These are phyloP conservation scores for Panicum hallii DNA, from an alignment of 202 grass and related monocot species.

Conservation along the genomic window DNA sequence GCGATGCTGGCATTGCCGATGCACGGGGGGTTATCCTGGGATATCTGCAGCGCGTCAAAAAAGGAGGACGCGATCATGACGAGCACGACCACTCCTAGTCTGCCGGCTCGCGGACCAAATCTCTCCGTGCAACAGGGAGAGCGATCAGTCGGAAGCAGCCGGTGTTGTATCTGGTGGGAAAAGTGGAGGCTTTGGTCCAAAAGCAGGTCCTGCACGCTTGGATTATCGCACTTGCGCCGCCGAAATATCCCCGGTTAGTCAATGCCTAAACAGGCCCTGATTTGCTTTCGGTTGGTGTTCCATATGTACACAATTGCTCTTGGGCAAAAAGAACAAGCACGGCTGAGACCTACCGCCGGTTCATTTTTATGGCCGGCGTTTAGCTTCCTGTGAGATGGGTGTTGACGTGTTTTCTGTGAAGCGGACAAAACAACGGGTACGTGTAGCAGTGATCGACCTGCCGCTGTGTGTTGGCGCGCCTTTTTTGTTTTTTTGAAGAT, in stretches of 20 bases:
- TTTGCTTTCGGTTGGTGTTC: conserved; percentile 26
- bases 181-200: neutral
- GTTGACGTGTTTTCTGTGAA: neutral
- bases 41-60: conserved; percentile 23
- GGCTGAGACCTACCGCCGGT: neutral
- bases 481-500: too few species aligned
- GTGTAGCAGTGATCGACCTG: neutral
- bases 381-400: neutral
- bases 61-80: conserved; percentile 10
- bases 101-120: neutral
- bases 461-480: neutral
- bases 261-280: neutral
- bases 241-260: neutral
- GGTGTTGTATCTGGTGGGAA: neutral
- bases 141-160: neutral
- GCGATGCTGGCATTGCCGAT: conserved; percentile 11
- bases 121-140: conserved; percentile 19
- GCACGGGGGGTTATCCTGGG: conserved; percentile 23
- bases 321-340: neutral
- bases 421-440: neutral
- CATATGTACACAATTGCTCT: too few species aligned
- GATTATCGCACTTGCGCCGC: neutral
- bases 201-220: neutral
- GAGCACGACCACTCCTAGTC: neutral
- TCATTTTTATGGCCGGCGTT: neutral